Conservation (phyloP, 2,329 filamentous ascomycete species). For the Penicillium digitatum region DNA sequence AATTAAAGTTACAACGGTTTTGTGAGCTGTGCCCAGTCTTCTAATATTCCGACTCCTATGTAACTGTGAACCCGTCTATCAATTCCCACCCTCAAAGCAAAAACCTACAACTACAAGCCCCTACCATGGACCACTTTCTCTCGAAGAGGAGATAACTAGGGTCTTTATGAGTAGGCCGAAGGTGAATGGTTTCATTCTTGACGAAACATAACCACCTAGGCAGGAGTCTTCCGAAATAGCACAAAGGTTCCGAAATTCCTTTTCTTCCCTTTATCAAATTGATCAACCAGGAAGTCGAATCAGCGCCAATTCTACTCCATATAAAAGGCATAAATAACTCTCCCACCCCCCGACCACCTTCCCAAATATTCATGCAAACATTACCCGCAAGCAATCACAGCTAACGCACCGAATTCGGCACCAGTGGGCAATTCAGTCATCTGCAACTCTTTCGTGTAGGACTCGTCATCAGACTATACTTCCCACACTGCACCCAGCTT, state of each 20-base stretch:
- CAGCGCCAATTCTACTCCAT: neutral
- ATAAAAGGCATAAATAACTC: neutral
- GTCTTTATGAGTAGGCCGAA: neutral
- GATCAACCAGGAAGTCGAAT: neutral
- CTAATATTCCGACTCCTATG: neutral
- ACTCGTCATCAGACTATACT: neutral
- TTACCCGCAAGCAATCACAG: neutral
- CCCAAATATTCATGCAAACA: neutral
- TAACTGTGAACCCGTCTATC: neutral
- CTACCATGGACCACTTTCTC: too few species aligned
- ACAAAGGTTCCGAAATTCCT: neutral
- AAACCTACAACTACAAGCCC: neutral
- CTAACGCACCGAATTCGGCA: neutral
- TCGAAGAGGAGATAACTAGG: neutral
- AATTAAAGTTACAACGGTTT: neutral
- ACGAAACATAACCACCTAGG: neutral
- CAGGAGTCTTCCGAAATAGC: neutral
- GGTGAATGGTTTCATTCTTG: neutral
- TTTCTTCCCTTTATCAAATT: neutral
- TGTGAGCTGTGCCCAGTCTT: neutral
- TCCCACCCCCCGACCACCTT: neutral
- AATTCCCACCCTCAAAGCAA: neutral
- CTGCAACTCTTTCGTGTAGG: neutral
- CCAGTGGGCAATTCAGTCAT: too few species aligned
- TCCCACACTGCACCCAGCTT: neutral